Evolutionary conservation across 495 filamentous ascomycete genomes (phyloP), one percentile per base, ranked within the genome.

Genomic region (Penicillium mononematosum): DNA sequence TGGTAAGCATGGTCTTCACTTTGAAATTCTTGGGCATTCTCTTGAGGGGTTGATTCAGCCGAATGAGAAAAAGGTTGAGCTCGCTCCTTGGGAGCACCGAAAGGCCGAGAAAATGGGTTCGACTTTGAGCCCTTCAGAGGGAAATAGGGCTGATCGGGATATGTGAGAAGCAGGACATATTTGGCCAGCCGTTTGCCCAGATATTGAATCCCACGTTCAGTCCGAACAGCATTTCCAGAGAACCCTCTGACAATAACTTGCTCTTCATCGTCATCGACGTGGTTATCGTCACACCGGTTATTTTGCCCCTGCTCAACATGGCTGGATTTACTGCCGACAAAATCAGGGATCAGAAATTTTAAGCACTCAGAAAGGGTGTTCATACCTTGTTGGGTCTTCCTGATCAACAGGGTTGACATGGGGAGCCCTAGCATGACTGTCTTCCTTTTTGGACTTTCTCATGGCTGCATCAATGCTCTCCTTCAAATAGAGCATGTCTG

Each of bases 401-500:
- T 2, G 22, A 42, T n/a, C 25, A 42, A 39, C 22, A 10, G 49
- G 36, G n/a, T 16, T 19, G 7, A 42, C 49, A 7, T 51, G 36
- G 24, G 49, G 19, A 29, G 20, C 20, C 10, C 32, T 53, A 17
- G 45, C 77, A 45, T 77, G 78, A 61, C 78, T 83, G 7, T 78
- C 78, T 58, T 85, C 82, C 41, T 82, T 70, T 50, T 84, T 84
- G 17, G 87, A 83, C 65, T 89, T 84, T 58, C 78, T 87, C 2
- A 85, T 85, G 25, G 90, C 85, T 32, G 86, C 84, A 70, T 98
- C 95, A 51, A 98, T 97, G 62, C 90, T 92, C 70, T 98, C 94
- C 66, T 98, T 98, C 63, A 98, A 70, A 68, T 89, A 98, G 27
- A 98, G 77, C 95, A 98, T 96, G 74, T 98, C 94, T 41, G 91